phyloP scores from a whole-genome alignment of 768 basidiomycete genomes.

The Fomitopsis serialis region DNA sequence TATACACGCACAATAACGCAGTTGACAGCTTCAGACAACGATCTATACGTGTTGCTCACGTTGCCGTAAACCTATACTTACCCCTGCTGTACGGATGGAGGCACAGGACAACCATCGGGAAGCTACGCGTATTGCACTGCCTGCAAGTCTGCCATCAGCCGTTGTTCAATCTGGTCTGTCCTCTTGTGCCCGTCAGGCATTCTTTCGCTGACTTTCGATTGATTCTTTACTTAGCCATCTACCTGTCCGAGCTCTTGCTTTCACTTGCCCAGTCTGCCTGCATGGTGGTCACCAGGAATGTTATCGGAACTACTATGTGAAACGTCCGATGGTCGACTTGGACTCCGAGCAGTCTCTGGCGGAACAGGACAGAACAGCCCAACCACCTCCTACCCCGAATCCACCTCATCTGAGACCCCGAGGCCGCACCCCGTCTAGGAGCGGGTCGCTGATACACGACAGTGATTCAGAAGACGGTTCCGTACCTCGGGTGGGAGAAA shows the following conservation, averaged over 20 bases:
- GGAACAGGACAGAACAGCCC: slow-evolving; percentile 15
- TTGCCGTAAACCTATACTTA: slow-evolving; percentile 59
- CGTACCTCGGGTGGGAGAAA: neutral
- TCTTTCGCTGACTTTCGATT: slow-evolving; percentile 6
- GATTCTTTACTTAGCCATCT: slow-evolving; percentile 48
- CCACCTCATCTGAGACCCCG: neutral
- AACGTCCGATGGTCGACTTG: slow-evolving; percentile 50
- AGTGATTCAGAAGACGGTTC: slow-evolving; percentile 19
- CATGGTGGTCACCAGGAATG: slow-evolving; percentile 83
- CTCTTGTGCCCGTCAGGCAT: neutral
- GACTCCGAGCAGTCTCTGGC: neutral
- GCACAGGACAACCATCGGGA: slow-evolving; percentile 29
- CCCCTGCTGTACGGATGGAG: slow-evolving; percentile 12
- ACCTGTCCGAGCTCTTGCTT: slow-evolving; percentile 64
- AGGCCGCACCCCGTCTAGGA: slow-evolving; percentile 1
- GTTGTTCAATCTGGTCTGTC: slow-evolving; percentile 72
- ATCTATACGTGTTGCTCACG: slow-evolving; percentile 66
- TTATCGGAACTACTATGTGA: slow-evolving; percentile 62
- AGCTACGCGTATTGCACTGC: slow-evolving; percentile 49
- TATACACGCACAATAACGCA: neutral
- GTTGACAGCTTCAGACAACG: slow-evolving; percentile 58
- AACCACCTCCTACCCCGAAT: slow-evolving; percentile 12
- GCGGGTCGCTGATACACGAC: slow-evolving; percentile 12
- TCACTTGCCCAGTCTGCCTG: slow-evolving; percentile 70
- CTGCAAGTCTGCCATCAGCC: slow-evolving; percentile 43